Conservation (phyloP, 805 yeast genomes). For the Kuraishia molischiana region DNA sequence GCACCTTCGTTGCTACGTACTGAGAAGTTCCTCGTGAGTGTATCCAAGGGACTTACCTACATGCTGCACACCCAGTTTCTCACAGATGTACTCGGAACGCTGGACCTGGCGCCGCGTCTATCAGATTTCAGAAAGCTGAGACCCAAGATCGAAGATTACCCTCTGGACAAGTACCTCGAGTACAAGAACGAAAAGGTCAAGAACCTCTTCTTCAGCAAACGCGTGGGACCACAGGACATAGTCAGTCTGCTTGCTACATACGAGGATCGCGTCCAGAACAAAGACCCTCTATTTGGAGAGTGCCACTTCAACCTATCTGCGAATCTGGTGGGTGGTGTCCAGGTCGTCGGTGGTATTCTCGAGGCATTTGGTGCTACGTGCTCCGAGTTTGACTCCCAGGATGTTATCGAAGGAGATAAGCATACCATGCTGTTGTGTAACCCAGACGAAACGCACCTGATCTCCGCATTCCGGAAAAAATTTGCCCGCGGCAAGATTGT, state of each 20-base stretch:
- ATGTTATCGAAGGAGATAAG: constrained; percentile 4
- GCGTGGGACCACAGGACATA: constrained; percentile 10
- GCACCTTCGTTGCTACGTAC: constrained; percentile 83
- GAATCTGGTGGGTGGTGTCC: constrained; percentile 50
- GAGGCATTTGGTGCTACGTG: constrained; percentile 46
- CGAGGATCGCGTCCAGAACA: constrained; percentile 4
- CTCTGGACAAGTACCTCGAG: constrained; percentile 18
- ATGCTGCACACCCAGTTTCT: constrained; percentile 49
- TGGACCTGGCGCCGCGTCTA: constrained; percentile 4
- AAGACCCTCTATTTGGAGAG: constrained; percentile 32
- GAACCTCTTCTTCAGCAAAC: constrained; percentile 20
- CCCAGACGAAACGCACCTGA: constrained; percentile 21
- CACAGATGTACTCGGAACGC: constrained; percentile 30
- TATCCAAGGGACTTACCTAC: constrained; percentile 44
- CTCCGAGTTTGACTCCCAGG: constrained; percentile 8
- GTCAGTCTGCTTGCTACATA: constrained; percentile 12
- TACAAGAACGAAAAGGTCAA: constrained; percentile 22
- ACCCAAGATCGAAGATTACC: constrained; percentile 16
- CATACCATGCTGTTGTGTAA: constrained; percentile 8
- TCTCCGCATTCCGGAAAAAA: constrained; percentile 17
- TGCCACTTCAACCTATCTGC: constrained; percentile 45
- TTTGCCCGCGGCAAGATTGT: constrained; percentile 24
- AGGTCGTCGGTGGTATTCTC: constrained; percentile 45
- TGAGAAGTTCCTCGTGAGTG: constrained; percentile 70
- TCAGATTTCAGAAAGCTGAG: constrained; percentile 14